Base-by-base conservation (phyloP, 2,329 filamentous ascomycete species). In the Colletotrichum echinochloae region DNA sequence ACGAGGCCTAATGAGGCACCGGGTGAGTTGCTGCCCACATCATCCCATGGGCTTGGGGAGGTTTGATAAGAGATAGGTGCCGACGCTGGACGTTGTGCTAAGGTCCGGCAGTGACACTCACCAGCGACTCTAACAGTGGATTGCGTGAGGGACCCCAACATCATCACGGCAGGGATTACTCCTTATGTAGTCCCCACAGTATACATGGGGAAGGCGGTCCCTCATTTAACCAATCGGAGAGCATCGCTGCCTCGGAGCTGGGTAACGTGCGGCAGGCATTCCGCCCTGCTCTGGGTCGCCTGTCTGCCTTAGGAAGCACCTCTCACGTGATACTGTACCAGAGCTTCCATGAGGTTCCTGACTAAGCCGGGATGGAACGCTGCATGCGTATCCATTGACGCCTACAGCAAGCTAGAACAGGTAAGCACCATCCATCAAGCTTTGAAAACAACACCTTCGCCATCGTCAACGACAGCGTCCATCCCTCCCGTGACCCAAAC, bases 331-430 rank as follows among this genome's bases (percentile, higher is more conserved):
- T 9, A 0, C n/a, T n/a, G n/a, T n/a, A n/a, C 2, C 0, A 1
- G 0, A 60, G 69, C 69, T 56, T n/a, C 35, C 2, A 61, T 3
- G 1, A 5, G 26, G 6, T 37, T 52, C 46, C 59, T 72, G 71
- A 71, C 71, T 71, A 68, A 72, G 70, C 70, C 51, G n/a, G 66
- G 60, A 62, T 63, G 66, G 66, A 57, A 71, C 62, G 71, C 67
- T 73, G 72, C 71, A 72, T 73, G 57, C 68, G 68, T 73, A 73
- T 65, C 72, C 63, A 62, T 71, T 73, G 72, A 73, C 72, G 72
- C 72, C 72, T 73, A 72, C 70, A 61, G 49, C 65, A 63, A 68
- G 68, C 68, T 60, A 37, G 49, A 61, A 30, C 52, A 59, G 49
- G 35, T 65, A 63, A 55, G 57, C 44, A 63, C 26, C 44, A 54